Conservation (phyloP, 441 rosid genomes). For the Erodium moschatum region DNA sequence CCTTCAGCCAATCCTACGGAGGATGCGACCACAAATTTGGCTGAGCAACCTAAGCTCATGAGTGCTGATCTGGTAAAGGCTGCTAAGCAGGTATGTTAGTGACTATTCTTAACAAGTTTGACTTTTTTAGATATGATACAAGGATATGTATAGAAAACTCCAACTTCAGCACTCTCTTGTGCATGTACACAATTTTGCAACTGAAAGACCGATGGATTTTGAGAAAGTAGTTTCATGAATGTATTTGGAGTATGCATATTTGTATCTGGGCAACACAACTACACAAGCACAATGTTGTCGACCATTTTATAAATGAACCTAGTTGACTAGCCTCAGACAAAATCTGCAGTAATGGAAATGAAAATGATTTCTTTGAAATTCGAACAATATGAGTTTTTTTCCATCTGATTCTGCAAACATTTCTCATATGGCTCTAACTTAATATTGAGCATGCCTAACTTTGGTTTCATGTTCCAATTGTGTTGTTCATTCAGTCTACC, state of each 20-base stretch:
- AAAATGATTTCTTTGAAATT: not conserved
- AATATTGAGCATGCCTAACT: not conserved
- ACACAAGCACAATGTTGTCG: too few relatives aligned
- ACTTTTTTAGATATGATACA: not conserved
- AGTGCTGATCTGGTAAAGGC: constrained; percentile 77
- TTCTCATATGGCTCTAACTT: not conserved
- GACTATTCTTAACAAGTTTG: not conserved
- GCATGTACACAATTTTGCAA: not conserved
- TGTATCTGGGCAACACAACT: not conserved
- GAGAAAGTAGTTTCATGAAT: not conserved
- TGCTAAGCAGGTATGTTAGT: constrained; percentile 62
- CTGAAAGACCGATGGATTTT: not conserved
- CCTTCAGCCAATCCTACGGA: constrained; percentile 34
- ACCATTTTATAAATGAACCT: not conserved
- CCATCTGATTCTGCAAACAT: not conserved
- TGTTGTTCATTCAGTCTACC: not conserved
- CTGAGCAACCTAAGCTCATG: constrained; percentile 71
- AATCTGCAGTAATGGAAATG: not conserved
- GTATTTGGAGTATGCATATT: not conserved
- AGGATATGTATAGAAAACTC: not conserved
- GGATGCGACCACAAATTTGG: constrained; percentile 35
- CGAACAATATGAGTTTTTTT: not conserved
- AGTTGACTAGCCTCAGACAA: not conserved
- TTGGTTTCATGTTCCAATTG: not conserved
- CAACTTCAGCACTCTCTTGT: not conserved